A percentile compares a stretch with the other conserved stretches of the same genome.
These are phyloP conservation scores for Dissophora globulifera DNA, from an alignment of 192 early-diverging fungal genomes.

Conservation along the genomic window DNA sequence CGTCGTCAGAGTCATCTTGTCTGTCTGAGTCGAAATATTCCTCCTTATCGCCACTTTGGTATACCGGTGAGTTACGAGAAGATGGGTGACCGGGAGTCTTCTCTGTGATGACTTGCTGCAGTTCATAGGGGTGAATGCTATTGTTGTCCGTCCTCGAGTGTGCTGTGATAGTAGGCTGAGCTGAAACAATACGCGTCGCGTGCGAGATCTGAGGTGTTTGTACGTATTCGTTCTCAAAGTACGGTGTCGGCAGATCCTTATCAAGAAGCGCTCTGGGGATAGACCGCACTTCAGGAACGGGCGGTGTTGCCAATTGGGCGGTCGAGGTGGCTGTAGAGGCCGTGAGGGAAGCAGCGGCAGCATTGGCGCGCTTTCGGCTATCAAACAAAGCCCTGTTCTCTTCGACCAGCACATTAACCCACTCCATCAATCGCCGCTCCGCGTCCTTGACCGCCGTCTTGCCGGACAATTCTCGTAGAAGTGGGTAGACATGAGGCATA, in stretches of 20 bases:
- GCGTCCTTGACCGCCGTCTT: conserved; percentile 52
- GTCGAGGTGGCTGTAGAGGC: not conserved
- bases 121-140: conserved; percentile 2
- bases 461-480: conserved; percentile 35
- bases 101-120: conserved; percentile 37
- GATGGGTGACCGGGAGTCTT: conserved; percentile 3
- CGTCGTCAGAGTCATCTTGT: conserved; percentile 46
- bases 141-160: conserved; percentile 6
- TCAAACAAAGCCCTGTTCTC: conserved; percentile 51
- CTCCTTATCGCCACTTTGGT: conserved; percentile 37
- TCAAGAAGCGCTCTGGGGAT: not conserved
- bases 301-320: not conserved
- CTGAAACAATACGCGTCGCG: conserved; percentile 31
- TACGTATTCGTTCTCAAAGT: conserved; percentile 12
- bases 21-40: conserved; percentile 33
- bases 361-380: conserved; percentile 30
- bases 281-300: not conserved
- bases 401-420: conserved; percentile 48
- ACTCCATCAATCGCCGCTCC: conserved; percentile 45
- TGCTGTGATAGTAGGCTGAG: conserved; percentile 14
- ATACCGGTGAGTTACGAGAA: not conserved
- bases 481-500: conserved; percentile 36
- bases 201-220: conserved; percentile 31
- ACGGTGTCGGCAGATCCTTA: conserved; percentile 9
- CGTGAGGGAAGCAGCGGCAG: conserved; percentile 1